Evolutionary conservation across 2,329 filamentous ascomycete species (phyloP).

Genomic region (Fusarium sp.): DNA sequence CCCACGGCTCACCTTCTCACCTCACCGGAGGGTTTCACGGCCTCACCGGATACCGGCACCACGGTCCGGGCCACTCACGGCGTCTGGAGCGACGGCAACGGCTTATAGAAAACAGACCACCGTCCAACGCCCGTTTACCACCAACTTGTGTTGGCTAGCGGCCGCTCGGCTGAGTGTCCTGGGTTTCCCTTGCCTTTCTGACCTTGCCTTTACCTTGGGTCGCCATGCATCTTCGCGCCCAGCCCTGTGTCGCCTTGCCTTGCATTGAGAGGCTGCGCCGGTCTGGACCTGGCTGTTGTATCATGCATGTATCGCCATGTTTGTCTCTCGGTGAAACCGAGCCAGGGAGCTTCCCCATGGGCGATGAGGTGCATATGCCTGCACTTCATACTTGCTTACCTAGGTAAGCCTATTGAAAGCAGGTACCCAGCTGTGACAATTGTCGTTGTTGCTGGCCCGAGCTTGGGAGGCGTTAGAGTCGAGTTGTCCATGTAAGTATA

Average conservation of each 20-base stretch:
- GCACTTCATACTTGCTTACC: background rate
- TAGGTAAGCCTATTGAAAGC: background rate
- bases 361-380: conserved; percentile 7
- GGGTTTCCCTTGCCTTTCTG: conserved; percentile 4
- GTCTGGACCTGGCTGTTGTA: conserved; percentile 1
- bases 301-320: background rate
- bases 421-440: background rate
- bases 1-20: conserved; percentile 23
- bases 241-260: conserved; percentile 3
- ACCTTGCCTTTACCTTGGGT: conserved; percentile 2
- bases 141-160: background rate
- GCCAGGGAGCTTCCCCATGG: conserved; percentile 7
- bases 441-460: background rate
- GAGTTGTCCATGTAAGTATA: conserved; percentile 9
- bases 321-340: conserved; percentile 10
- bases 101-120: conserved; percentile 8
- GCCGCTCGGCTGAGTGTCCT: background rate
- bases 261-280: background rate
- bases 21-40: conserved; percentile 7
- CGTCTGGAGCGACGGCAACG: background rate
- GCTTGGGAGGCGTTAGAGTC: background rate
- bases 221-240: background rate
- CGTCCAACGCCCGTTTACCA: conserved; percentile 8
- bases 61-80: conserved; percentile 21
- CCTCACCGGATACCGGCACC: conserved; percentile 10